Base-by-base conservation (phyloP, 2,329 filamentous ascomycete species). In the Fusarium newnesense region DNA sequence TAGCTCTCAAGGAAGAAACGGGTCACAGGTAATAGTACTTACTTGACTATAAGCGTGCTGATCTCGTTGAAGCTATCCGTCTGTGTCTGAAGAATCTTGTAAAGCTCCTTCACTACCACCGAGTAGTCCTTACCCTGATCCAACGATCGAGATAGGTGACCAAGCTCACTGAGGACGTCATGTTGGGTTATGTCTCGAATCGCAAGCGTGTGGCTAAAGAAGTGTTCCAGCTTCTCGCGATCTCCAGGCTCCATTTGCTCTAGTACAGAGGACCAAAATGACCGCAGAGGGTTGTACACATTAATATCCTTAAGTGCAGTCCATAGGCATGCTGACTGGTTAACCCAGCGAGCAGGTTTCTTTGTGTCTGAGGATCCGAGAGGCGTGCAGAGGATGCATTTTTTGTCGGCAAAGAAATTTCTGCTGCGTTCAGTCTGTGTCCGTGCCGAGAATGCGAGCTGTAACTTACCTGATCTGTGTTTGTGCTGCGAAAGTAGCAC, bases 381-480 rank as follows among this genome's bases (percentile, higher is more conserved):
- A 0, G 54, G 56, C 6, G 32, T 15, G 3, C 56, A 59, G 15
- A 59, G 56, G 21, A 49, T 11, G 5, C 30, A 26, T 7, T 36
- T 15, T 9, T 15, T 28, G 8, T 15, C n/a, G 7, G 0, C 11
- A 7, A 59, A 12, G 4, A n/a, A 59, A 5, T n/a, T 47, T 13
- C 56, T 49, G 3, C 3, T 16, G 4, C 28, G 0, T 5, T 58
- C 9, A 37, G 19, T 13, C 15, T 9, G 13, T 4, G 10, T 3
- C 0, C 2, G 7, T 18, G 7, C 4, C 12, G 1, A 40, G 36
- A 12, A 11, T 10, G 5, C 6, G 1, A 12, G 12, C 8, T 4
- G 0, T 2, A 7, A 4, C 32, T 37, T 18, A n/a, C 54, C 30
- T 58, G 13, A 59, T 49, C 7, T 59, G 24, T 21, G n/a, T 26